A percentile compares a stretch with the other conserved stretches of the same genome.
Conservation (phyloP, 257 asterid species). For the Nyctanthes arbortristis region DNA sequence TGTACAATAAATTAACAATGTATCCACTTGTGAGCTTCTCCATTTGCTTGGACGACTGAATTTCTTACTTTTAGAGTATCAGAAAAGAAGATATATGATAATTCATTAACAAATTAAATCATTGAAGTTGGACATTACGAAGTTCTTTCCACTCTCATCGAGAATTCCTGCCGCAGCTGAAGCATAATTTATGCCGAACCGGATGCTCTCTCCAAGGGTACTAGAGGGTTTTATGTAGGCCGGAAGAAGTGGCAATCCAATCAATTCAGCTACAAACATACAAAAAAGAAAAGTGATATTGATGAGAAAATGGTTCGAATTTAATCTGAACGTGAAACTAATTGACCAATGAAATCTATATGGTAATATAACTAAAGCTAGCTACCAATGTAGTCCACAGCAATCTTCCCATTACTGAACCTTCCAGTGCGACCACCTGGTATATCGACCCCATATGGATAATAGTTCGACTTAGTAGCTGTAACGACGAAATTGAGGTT, state of each 20-base stretch:
- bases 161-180: conserved; percentile 48
- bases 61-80: too few species aligned
- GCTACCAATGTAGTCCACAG: conserved; percentile 22
- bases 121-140: conserved; percentile 6
- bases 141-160: conserved; percentile 25
- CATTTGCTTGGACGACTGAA: too few species aligned
- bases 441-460: conserved; percentile 31
- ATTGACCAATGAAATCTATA: neutral
- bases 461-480: conserved; percentile 17
- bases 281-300: neutral
- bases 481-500: conserved; percentile 6
- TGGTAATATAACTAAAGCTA: neutral
- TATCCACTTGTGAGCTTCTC: too few species aligned
- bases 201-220: conserved; percentile 14
- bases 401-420: conserved; percentile 23
- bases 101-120: neutral
- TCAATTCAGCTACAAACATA: conserved; percentile 22
- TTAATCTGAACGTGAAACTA: too few species aligned
- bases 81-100: neutral
- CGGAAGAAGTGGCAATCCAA: conserved; percentile 35
- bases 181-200: conserved; percentile 38
- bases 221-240: conserved; percentile 25
- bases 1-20: too few species aligned
- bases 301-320: neutral
- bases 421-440: conserved; percentile 28